Percentiles rank a stretch among this genome's conserved stretches.
Conservation (phyloP, 2,329 filamentous ascomycete genomes). For the Capronia epimyces region DNA sequence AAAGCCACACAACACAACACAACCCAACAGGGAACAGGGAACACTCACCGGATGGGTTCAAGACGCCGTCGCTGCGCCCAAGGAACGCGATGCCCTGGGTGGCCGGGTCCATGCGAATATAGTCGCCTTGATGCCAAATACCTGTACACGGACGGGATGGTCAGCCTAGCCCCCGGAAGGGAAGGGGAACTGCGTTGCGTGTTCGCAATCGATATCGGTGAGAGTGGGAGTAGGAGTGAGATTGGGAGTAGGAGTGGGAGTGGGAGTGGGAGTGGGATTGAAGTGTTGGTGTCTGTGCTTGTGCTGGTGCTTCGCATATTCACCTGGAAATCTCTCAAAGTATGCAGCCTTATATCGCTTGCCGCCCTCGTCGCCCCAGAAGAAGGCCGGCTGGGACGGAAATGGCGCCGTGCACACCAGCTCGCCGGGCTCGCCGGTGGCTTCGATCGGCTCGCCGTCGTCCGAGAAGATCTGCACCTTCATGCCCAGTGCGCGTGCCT, state of each 20-base stretch:
- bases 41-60: slow-evolving; percentile 61
- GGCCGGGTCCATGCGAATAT: slow-evolving; percentile 61
- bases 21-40: no score
- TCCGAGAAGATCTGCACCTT: slow-evolving; percentile 38
- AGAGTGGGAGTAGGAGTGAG: no score
- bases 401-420: slow-evolving; percentile 65
- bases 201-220: no score
- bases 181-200: no score
- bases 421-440: slow-evolving; percentile 64
- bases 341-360: slow-evolving; percentile 47
- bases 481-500: slow-evolving; percentile 50
- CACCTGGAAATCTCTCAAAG: slow-evolving; percentile 8
- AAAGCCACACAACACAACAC: no score
- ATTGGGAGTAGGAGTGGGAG: no score
- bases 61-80: slow-evolving; percentile 49
- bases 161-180: slow-evolving; percentile 2
- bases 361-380: slow-evolving; percentile 52
- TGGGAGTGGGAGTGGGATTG: no score
- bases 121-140: slow-evolving; percentile 79
- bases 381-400: slow-evolving; percentile 66
- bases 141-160: slow-evolving; percentile 27
- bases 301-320: no score
- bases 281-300: no score
- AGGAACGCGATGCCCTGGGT: slow-evolving; percentile 62
- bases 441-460: slow-evolving; percentile 12